phyloP scores from a whole-genome alignment of 306 rosid species.

The Psophocarpus tetragonolobus region DNA sequence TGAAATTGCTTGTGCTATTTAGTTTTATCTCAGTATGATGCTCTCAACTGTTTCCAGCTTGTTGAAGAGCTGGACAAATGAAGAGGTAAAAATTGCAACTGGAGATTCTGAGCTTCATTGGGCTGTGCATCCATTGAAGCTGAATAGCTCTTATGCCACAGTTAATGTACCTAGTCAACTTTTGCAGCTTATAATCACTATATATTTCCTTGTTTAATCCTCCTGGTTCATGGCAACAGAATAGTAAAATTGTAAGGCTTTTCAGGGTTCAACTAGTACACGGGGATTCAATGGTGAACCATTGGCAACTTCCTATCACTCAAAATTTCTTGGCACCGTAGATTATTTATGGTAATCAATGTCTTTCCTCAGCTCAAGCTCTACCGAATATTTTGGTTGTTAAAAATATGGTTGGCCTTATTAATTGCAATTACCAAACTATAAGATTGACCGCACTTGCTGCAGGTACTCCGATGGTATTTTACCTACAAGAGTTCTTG shows the following conservation, averaged over 20 bases:
- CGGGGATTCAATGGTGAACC: conserved; percentile 77
- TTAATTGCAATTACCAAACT: conserved; percentile 4
- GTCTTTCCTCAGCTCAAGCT: conserved; percentile 4
- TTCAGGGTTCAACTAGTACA: conserved; percentile 66
- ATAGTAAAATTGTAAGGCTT: conserved; percentile 16
- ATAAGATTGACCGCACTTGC: conserved; percentile 22
- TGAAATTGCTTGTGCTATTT: conserved; percentile 17
- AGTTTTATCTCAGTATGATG: conserved; percentile 23
- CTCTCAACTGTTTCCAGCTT: conserved; percentile 48
- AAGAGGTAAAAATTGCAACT: conserved; percentile 71
- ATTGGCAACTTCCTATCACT: conserved; percentile 83
- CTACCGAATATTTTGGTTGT: conserved; percentile 17
- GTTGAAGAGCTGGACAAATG: conserved; percentile 62
- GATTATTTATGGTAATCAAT: conserved; percentile 84
- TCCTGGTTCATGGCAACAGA: not conserved
- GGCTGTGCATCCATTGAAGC: conserved; percentile 71
- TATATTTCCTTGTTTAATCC: not conserved
- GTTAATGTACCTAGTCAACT: conserved; percentile 51
- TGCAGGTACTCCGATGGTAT: conserved; percentile 74
- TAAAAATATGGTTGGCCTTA: not conserved
- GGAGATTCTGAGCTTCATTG: conserved; percentile 58
- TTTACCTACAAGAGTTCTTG: conserved; percentile 72
- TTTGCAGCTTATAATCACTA: conserved; percentile 7
- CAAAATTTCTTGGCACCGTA: conserved; percentile 89
- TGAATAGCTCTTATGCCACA: conserved; percentile 74